A percentile compares a stretch with the other conserved stretches of the same genome.
These are phyloP conservation scores for Hordeum marinum DNA, from an alignment of 176 grass and related monocot species.

Conservation along the genomic window DNA sequence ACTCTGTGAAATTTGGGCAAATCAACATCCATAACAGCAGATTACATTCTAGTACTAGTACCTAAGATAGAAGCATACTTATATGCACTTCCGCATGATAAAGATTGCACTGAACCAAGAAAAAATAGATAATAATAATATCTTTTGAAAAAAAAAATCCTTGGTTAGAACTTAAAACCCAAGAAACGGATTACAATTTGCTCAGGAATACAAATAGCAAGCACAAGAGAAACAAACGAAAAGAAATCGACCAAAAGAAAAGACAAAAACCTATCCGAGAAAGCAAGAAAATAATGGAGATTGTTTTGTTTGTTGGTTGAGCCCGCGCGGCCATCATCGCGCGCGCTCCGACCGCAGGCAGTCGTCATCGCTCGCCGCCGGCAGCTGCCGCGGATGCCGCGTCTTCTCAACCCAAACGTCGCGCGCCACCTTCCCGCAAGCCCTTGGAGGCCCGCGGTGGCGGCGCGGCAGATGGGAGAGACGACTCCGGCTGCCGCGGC, in stretches of 20 bases:
- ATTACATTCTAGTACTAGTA: background rate
- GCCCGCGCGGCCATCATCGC: slow-evolving; percentile 35
- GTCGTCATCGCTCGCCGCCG: slow-evolving; percentile 38
- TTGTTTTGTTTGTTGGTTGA: slow-evolving; percentile 16
- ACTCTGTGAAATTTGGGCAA: background rate
- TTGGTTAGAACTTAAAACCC: background rate
- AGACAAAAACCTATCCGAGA: no score
- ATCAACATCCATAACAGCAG: background rate
- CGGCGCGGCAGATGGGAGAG: background rate
- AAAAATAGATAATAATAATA: background rate
- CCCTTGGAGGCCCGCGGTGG: background rate
- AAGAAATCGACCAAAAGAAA: background rate
- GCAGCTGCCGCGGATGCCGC: background rate
- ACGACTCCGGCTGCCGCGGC: slow-evolving; percentile 11
- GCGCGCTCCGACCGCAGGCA: slow-evolving; percentile 42
- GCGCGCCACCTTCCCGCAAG: slow-evolving; percentile 13
- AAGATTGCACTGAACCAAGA: background rate
- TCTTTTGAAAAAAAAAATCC: background rate
- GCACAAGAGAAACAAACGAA: background rate
- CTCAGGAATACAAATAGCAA: background rate
- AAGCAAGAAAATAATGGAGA: background rate
- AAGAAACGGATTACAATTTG: background rate
- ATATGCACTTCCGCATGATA: background rate
- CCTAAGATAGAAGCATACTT: background rate
- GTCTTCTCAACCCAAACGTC: background rate